These are phyloP conservation scores for Populus hybrid DNA, from an alignment of 441 rosid genomes.

Conservation along the genomic window DNA sequence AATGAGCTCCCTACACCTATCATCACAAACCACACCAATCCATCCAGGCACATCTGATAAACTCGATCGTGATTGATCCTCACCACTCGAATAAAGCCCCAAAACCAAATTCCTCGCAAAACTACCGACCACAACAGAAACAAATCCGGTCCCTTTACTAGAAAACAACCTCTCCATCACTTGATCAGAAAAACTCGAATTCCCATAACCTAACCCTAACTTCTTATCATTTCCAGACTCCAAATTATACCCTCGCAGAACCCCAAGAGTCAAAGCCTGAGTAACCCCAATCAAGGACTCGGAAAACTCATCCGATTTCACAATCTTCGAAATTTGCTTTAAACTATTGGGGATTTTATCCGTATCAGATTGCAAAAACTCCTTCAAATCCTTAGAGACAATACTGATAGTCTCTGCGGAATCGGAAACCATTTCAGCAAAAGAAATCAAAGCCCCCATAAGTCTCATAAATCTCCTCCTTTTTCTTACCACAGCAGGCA, in stretches of 20 bases:
- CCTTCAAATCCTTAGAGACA: constrained; percentile 66
- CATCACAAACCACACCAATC: constrained; percentile 51
- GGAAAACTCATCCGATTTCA: constrained; percentile 51
- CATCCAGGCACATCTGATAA: constrained; percentile 47
- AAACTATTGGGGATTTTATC: constrained; percentile 78
- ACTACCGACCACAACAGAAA: constrained; percentile 77
- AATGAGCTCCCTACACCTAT: constrained; percentile 60
- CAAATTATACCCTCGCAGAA: constrained; percentile 49
- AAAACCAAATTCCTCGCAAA: constrained; percentile 81
- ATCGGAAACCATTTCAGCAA: constrained; percentile 64
- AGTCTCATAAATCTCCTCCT: constrained; percentile 52
- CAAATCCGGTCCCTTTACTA: constrained; percentile 65
- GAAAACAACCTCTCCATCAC: constrained; percentile 71
- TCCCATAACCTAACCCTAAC: constrained; percentile 18
- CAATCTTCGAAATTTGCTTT: constrained; percentile 77
- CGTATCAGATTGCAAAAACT: constrained; percentile 70
- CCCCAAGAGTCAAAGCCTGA: constrained; percentile 61
- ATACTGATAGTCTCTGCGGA: constrained; percentile 55
- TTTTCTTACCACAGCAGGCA: constrained; percentile 42
- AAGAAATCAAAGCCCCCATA: constrained; percentile 49
- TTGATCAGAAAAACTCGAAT: constrained; percentile 43
- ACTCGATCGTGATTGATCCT: constrained; percentile 14
- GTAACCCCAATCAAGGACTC: constrained; percentile 50
- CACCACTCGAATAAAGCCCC: constrained; percentile 53
- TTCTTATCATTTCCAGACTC: constrained; percentile 16